Conservation (phyloP, 805 yeast genomes). For the Candida piceae region DNA sequence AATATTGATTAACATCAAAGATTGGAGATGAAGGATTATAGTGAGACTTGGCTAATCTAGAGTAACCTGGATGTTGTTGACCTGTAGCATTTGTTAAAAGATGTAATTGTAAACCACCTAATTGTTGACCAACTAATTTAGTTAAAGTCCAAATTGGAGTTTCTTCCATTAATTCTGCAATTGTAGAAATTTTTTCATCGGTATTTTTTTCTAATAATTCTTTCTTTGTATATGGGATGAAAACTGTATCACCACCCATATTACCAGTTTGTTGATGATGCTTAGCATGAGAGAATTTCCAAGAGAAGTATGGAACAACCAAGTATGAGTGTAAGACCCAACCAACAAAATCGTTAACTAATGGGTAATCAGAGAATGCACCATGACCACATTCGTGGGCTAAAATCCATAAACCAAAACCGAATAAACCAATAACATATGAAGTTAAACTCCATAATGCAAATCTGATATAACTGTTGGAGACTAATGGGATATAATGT, state of each 20-base stretch:
- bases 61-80: conserved; percentile 41
- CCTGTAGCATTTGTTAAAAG: conserved; percentile 53
- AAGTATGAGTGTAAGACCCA: conserved; percentile 57
- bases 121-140: conserved; percentile 46
- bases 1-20: conserved; percentile 48
- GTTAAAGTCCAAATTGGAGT: conserved; percentile 45
- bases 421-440: conserved; percentile 41
- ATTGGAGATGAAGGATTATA: conserved; percentile 52
- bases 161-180: conserved; percentile 48
- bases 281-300: conserved; percentile 57
- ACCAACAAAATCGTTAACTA: conserved; percentile 51
- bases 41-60: conserved; percentile 42
- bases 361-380: conserved; percentile 51
- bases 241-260: conserved; percentile 55
- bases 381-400: conserved; percentile 66
- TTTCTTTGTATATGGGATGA: conserved; percentile 50
- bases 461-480: conserved; percentile 31
- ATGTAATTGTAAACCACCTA: conserved; percentile 50
- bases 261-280: conserved; percentile 65
- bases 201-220: conserved; percentile 33
- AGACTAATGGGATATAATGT: conserved; percentile 38
- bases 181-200: conserved; percentile 26
- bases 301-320: conserved; percentile 56
- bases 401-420: conserved; percentile 57
- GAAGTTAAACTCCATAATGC: conserved; percentile 38